Evolutionary conservation across 2,329 filamentous ascomycete species (phyloP), one percentile per base, ranked within the genome.

Genomic region (Aspergillus ustus): DNA sequence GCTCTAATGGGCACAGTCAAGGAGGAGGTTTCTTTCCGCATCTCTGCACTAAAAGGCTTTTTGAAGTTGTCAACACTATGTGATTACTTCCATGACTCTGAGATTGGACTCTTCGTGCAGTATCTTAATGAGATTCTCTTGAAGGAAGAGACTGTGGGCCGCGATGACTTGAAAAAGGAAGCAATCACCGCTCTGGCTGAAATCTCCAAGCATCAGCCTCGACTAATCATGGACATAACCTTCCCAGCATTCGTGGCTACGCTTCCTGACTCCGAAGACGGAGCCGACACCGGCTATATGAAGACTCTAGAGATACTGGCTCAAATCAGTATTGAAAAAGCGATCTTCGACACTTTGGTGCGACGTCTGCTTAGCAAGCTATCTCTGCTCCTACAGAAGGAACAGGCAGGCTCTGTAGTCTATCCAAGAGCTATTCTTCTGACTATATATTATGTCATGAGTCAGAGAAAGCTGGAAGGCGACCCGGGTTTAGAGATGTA

Each of bases 221-320:
- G 83, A 51, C 75, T 88, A 11, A 85, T 90, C 29, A 84, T 88
- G 68, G 83, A 88, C 51, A 87, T 87, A 60, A 86, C 87, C 0
- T 86, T 90, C 67, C 88, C 88, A 28, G 85, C 85, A 5, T 89
- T 90, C 70, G 82, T 90, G 73, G 86, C 87, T 3, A 83, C 85
- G 44, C 75, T 91, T 3, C 88, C 88, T 1, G 87, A 88, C 62
- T 78, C 76, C 2, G 83, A 84, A 60, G 74, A 77, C n/a, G 80
- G 82, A 19, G 76, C 76, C 3, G 74, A 79, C 9, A 69, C 69
- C 7, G 72, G 74, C 6, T 88, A 88, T 67, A 69, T 83, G n/a
- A 76, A 82, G 5, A 84, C 86, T 0, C 75, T 91, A 25, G 87
- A 89, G 68, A 86, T 82, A 0, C 83, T 91, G 61, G 87, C 88